A percentile compares a stretch with the other conserved stretches of the same genome.
Evolutionary conservation across 2,329 filamentous ascomycete species (phyloP).

Genomic region (Rutstroemia sydowiana): DNA sequence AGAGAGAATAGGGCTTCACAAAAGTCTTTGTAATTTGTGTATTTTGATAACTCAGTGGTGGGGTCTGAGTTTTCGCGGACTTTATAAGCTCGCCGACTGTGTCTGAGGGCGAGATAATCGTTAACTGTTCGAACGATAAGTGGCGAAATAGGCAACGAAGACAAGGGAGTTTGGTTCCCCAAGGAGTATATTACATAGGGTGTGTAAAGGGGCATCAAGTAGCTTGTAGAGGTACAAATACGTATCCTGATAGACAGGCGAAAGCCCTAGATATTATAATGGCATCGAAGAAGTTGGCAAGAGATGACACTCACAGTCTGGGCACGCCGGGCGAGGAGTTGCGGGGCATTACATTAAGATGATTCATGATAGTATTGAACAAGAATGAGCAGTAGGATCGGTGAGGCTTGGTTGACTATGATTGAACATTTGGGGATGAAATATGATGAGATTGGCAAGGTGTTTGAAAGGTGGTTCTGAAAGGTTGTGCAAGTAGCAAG

Average conservation of each 20-base stretch:
- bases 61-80: too few relatives aligned
- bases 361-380: constrained; percentile 69
- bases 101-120: constrained; percentile 56
- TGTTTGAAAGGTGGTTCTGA: constrained; percentile 51
- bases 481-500: constrained; percentile 62
- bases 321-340: constrained; percentile 63
- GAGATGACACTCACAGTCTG: constrained; percentile 61
- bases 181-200: constrained; percentile 61
- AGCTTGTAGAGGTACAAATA: constrained; percentile 57
- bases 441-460: constrained; percentile 52
- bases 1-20: constrained; percentile 37
- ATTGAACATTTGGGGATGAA: constrained; percentile 48
- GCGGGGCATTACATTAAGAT: constrained; percentile 69
- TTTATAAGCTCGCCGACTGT: constrained; percentile 42
- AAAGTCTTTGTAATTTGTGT: constrained; percentile 32
- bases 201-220: constrained; percentile 62
- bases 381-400: constrained; percentile 55
- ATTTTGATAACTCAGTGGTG: too few relatives aligned
- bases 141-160: constrained; percentile 57
- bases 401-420: constrained; percentile 60
- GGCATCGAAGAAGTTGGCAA: constrained; percentile 51
- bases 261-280: constrained; percentile 50
- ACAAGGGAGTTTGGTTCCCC: constrained; percentile 47
- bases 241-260: constrained; percentile 56
- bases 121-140: constrained; percentile 63